These are phyloP conservation scores for Fonsecaea multimorphosa DNA, from an alignment of 2,329 filamentous ascomycete genomes.

Conservation along the genomic window DNA sequence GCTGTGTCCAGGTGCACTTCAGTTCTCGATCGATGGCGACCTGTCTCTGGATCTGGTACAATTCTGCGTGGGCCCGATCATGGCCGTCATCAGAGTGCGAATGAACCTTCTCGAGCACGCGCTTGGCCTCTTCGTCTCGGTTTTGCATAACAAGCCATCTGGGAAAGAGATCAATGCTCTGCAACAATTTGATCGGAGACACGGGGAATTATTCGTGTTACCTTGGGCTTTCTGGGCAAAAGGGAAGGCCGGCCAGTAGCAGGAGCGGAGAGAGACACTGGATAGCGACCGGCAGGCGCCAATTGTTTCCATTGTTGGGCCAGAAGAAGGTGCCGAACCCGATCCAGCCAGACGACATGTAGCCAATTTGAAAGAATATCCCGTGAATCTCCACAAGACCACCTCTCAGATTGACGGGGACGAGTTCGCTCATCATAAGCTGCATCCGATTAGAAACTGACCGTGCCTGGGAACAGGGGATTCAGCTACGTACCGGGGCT, in stretches of 20 bases:
- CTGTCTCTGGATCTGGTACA: constrained; percentile 35
- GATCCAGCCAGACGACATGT: constrained; percentile 16
- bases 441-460: neutral
- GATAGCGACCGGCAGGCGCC: constrained; percentile 18
- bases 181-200: constrained; percentile 34
- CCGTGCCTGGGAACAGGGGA: neutral
- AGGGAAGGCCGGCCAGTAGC: constrained; percentile 26
- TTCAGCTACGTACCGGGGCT: constrained; percentile 3
- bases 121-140: constrained; percentile 34
- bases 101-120: constrained; percentile 24
- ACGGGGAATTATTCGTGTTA: neutral
- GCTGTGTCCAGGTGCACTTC: constrained; percentile 24
- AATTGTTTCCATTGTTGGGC: constrained; percentile 6
- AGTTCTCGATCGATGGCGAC: constrained; percentile 29
- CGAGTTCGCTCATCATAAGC: constrained; percentile 24
- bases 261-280: constrained; percentile 23
- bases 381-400: constrained; percentile 18
- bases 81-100: constrained; percentile 18
- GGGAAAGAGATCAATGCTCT: too few relatives aligned
- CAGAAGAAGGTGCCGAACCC: constrained; percentile 18
- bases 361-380: constrained; percentile 17
- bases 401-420: constrained; percentile 21
- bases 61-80: constrained; percentile 23
- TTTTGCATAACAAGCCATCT: constrained; percentile 38
- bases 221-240: constrained; percentile 36